These are phyloP conservation scores for Stenocarpella maydis DNA, from an alignment of 2,329 filamentous ascomycete species.

Conservation along the genomic window DNA sequence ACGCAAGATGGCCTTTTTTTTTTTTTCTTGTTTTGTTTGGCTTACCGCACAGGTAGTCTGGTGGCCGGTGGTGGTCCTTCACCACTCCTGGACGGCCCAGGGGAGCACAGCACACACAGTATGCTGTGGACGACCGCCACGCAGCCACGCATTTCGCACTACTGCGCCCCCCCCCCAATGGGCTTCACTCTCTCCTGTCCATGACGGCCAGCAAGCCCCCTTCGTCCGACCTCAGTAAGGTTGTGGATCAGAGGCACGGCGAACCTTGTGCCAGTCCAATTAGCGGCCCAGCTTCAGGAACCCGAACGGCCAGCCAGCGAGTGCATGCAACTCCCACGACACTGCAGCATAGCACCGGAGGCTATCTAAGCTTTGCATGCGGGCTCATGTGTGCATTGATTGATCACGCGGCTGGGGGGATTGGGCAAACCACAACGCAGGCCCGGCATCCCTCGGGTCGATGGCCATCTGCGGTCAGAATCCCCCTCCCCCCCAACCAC, in stretches of 20 bases:
- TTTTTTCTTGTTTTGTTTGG: not conserved
- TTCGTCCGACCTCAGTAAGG: conserved; percentile 25
- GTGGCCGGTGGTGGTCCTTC: not conserved
- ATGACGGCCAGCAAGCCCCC: conserved; percentile 27
- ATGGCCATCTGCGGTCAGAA: not conserved
- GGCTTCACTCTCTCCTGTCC: conserved; percentile 7
- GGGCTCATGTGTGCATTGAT: conserved; percentile 24
- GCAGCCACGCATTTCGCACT: conserved; percentile 30
- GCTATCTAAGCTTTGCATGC: conserved; percentile 31
- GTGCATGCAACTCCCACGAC: conserved; percentile 19
- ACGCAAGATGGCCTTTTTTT: conserved; percentile 7
- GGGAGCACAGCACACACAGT: conserved; percentile 2
- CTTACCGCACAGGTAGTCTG: not conserved
- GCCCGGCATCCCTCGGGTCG: not conserved
- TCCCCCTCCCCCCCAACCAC: not conserved
- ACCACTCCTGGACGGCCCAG: conserved; percentile 7
- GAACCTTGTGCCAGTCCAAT: conserved; percentile 27
- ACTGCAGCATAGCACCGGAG: conserved; percentile 22
- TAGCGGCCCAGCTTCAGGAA: conserved; percentile 29
- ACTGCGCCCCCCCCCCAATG: conserved; percentile 2
- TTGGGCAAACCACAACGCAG: conserved; percentile 12
- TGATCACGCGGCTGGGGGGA: conserved; percentile 19
- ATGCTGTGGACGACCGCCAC: conserved; percentile 28
- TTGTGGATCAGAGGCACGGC: conserved; percentile 19
- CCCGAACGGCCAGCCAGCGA: conserved; percentile 25